phyloP scores from a whole-genome alignment of 2,329 filamentous ascomycete species.

The Xylariaceae sp. region DNA sequence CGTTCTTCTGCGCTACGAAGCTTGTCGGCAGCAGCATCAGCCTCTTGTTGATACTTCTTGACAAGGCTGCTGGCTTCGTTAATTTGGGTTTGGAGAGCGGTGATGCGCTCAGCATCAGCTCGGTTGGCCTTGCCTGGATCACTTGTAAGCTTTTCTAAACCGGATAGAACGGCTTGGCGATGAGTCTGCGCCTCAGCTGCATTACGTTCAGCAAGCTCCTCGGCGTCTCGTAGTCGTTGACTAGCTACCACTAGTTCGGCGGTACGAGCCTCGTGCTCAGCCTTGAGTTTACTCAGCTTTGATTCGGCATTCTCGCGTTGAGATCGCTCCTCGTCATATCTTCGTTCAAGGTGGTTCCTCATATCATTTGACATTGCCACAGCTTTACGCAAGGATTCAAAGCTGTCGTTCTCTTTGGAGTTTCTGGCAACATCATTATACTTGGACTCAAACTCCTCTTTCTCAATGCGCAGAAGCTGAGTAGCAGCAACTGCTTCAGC shows the following conservation, averaged over 20 bases:
- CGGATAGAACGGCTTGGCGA: constrained; percentile 79
- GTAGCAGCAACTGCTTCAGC: constrained; percentile 77
- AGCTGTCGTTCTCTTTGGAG: constrained; percentile 71
- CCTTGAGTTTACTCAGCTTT: constrained; percentile 76
- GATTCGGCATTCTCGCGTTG: constrained; percentile 76
- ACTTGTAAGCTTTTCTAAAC: constrained; percentile 75
- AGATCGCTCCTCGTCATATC: constrained; percentile 82
- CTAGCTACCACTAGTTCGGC: constrained; percentile 77
- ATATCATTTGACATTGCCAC: constrained; percentile 81
- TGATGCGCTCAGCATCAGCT: constrained; percentile 68
- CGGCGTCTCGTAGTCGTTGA: constrained; percentile 79
- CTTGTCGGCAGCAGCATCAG: constrained; percentile 85
- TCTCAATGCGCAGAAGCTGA: constrained; percentile 83
- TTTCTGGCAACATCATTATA: constrained; percentile 71
- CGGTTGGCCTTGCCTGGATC: constrained; percentile 55
- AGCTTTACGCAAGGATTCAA: constrained; percentile 78
- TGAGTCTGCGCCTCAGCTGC: constrained; percentile 87
- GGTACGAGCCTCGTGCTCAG: constrained; percentile 81
- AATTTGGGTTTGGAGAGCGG: constrained; percentile 79
- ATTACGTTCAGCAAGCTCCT: constrained; percentile 86
- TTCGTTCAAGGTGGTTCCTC: constrained; percentile 75
- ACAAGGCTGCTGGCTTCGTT: constrained; percentile 79
- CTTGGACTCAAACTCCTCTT: constrained; percentile 74
- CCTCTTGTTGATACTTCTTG: constrained; percentile 86
- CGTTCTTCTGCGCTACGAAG: constrained; percentile 92